These are phyloP conservation scores for Eutypella sp. DNA, from an alignment of 2,329 filamentous ascomycete genomes.

Conservation along the genomic window DNA sequence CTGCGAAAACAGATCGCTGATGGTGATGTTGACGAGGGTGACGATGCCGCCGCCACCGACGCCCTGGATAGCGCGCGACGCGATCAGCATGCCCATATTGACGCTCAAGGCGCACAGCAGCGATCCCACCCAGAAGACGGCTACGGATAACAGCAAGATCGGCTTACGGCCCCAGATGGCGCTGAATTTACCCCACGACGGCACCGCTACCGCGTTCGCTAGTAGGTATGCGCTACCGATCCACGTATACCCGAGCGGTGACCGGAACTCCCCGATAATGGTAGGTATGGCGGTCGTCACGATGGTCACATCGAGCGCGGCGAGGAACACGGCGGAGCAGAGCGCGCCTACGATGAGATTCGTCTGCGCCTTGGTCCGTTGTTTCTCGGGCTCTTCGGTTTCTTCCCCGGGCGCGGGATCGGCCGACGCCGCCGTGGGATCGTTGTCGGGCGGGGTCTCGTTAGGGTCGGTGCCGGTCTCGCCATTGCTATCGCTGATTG, in stretches of 20 bases:
- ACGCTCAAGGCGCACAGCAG: conserved; percentile 47
- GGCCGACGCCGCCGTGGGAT: neutral
- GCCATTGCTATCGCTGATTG: conserved; percentile 1
- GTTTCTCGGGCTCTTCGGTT: conserved; percentile 10
- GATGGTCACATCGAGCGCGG: conserved; percentile 56
- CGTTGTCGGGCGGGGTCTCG: neutral
- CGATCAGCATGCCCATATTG: conserved; percentile 49
- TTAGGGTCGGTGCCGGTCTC: conserved; percentile 1
- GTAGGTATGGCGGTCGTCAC: conserved; percentile 63
- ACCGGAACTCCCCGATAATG: conserved; percentile 59
- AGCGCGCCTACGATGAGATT: conserved; percentile 26
- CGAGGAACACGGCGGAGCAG: conserved; percentile 41
- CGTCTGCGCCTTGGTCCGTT: conserved; percentile 24
- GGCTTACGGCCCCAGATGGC: conserved; percentile 57
- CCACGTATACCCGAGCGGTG: conserved; percentile 70
- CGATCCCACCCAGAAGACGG: conserved; percentile 50
- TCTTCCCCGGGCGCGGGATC: conserved; percentile 2
- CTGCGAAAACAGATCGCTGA: conserved; percentile 52
- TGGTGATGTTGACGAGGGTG: conserved; percentile 55
- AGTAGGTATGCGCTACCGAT: conserved; percentile 71
- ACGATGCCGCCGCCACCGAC: conserved; percentile 52
- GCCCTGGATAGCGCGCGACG: conserved; percentile 51
- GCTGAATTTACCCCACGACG: conserved; percentile 63
- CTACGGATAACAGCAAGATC: conserved; percentile 44
- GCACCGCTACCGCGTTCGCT: conserved; percentile 60